Conservation (phyloP, 163 green algal species). For the Volvox carteri region DNA sequence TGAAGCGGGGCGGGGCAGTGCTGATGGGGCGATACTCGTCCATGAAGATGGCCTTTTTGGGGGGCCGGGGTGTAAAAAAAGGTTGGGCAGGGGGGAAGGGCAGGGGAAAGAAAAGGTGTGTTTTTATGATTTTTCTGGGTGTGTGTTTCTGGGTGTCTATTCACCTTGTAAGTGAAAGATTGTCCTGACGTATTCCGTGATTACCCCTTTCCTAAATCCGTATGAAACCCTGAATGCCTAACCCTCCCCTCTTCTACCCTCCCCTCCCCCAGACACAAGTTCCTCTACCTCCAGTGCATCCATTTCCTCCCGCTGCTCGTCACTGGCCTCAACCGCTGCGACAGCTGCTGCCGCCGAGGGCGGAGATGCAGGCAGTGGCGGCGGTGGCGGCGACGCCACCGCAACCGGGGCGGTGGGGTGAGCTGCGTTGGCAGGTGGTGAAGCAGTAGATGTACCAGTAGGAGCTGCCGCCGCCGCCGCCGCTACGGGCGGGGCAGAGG, state of each 20-base stretch:
- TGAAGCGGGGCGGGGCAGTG: slow-evolving; percentile 55
- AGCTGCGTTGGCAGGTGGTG: background rate
- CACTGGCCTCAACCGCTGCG: slow-evolving; percentile 52
- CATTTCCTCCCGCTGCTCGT: slow-evolving; percentile 69
- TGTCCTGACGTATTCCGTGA: too few relatives aligned
- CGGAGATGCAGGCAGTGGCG: background rate
- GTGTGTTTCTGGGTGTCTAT: too few relatives aligned
- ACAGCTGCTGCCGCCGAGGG: background rate
- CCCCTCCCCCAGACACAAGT: background rate
- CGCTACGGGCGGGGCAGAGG: too few relatives aligned
- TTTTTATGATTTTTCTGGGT: too few relatives aligned
- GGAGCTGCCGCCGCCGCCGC: background rate
- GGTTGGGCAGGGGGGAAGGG: background rate
- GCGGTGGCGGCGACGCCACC: background rate
- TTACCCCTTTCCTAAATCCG: too few relatives aligned
- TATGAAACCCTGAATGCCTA: too few relatives aligned
- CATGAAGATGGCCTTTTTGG: slow-evolving; percentile 54
- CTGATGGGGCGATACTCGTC: slow-evolving; percentile 56
- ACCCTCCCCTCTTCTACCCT: too few relatives aligned
- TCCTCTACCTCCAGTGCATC: slow-evolving; percentile 63
- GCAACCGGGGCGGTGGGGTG: background rate
- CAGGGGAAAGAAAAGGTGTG: background rate
- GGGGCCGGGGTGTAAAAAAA: background rate
- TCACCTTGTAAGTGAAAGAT: too few relatives aligned
- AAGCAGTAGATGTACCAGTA: background rate